Conservation (phyloP, 768 basidiomycete genomes). For the Phylloporus sp. region DNA sequence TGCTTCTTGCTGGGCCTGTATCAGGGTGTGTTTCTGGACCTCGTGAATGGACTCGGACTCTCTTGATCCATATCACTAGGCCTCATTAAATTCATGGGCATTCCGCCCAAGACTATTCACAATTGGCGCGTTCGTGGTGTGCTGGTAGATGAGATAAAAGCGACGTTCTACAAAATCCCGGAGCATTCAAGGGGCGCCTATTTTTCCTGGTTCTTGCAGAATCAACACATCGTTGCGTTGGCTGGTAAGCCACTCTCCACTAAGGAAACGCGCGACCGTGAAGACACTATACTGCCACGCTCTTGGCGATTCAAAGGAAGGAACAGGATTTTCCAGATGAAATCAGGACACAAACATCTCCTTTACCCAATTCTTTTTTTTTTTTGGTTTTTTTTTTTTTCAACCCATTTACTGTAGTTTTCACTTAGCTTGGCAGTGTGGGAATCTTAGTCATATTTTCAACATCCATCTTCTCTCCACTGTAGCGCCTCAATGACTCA, state of each 20-base stretch:
- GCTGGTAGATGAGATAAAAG: slow-evolving; percentile 33
- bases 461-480: too few relatives aligned
- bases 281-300: background rate
- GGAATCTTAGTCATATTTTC: too few relatives aligned
- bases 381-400: too few relatives aligned
- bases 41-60: background rate
- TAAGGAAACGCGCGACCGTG: background rate
- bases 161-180: slow-evolving; percentile 24
- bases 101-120: slow-evolving; percentile 29
- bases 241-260: slow-evolving; percentile 3
- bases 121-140: slow-evolving; percentile 32
- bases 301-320: slow-evolving; percentile 10
- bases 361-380: too few relatives aligned
- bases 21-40: too few relatives aligned
- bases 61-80: slow-evolving; percentile 6
- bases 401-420: too few relatives aligned
- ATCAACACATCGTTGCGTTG: slow-evolving; percentile 28
- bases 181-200: slow-evolving; percentile 23
- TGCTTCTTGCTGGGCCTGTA: too few relatives aligned
- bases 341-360: too few relatives aligned
- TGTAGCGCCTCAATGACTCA: too few relatives aligned
- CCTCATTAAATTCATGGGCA: slow-evolving; percentile 17
- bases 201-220: slow-evolving; percentile 36
- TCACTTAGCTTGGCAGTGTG: too few relatives aligned
- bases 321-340: background rate